Percentiles rank a stretch among this genome's conserved stretches.
Evolutionary conservation across 2,329 filamentous ascomycete genomes (phyloP).

Genomic region (Exophiala mesophila): DNA sequence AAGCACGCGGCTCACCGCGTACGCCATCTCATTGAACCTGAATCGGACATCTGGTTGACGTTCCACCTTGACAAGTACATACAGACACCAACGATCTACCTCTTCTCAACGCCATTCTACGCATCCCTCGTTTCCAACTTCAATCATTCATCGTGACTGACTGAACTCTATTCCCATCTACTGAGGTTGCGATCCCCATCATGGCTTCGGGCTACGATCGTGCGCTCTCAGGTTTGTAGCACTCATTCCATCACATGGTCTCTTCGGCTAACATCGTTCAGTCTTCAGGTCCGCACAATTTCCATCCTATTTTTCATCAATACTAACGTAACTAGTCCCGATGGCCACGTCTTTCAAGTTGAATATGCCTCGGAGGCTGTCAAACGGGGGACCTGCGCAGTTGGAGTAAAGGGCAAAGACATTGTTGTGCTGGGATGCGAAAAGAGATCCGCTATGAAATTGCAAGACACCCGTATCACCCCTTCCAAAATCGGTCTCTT

Average conservation of each 20-base stretch:
- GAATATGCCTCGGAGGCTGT: slow-evolving; percentile 99
- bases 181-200: too few relatives aligned
- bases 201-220: slow-evolving; percentile 98
- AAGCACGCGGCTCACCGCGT: slow-evolving; percentile 9
- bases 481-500: slow-evolving; percentile 97
- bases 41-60: too few relatives aligned
- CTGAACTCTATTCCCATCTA: too few relatives aligned
- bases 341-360: slow-evolving; percentile 99
- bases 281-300: slow-evolving; percentile 32
- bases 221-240: slow-evolving; percentile 94
- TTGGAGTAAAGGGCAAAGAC: slow-evolving; percentile 91
- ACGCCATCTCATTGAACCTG: too few relatives aligned
- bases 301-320: too few relatives aligned
- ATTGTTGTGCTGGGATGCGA: slow-evolving; percentile 97
- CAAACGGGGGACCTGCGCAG: slow-evolving; percentile 97
- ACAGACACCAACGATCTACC: too few relatives aligned
- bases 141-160: background rate
- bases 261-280: slow-evolving; percentile 19
- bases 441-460: slow-evolving; percentile 98
- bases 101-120: too few relatives aligned
- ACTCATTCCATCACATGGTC: too few relatives aligned
- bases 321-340: slow-evolving; percentile 69
- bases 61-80: too few relatives aligned
- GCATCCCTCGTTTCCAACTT: too few relatives aligned
- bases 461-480: slow-evolving; percentile 98